Base-by-base conservation (phyloP, 2,329 filamentous ascomycete species). In the Cordyceps cicadae region DNA sequence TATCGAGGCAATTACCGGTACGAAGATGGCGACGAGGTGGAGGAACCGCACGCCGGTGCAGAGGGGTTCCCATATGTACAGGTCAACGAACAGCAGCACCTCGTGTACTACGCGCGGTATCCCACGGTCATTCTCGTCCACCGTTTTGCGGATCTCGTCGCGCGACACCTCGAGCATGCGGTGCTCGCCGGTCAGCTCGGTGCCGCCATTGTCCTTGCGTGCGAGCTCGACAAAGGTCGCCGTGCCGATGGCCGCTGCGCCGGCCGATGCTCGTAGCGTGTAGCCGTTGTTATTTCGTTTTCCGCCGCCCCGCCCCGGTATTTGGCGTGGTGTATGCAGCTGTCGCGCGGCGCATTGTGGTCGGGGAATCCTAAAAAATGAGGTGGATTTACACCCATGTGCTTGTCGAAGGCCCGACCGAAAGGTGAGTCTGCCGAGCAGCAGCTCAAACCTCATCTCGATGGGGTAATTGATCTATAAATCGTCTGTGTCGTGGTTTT, bases 1-100 rank as follows among this genome's bases (percentile, higher is more conserved):
- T 7, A 96, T 84, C 0, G 89, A 82, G 1, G 88, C 71, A 58
- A 99, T 85, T 48, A 99, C 92, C 0, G 94, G 94, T 21, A 97
- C 86, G 70, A 99, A 99, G 60, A 99, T 94, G 62, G 88, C 73
- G 53, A 90, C 84, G 5, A 99, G 79, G 70, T 97, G 90, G 19
- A 97, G 73, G 67, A 99, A 95, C n/a, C 94, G 84, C 52, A 93
- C 73, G 0, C 89, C 90, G 0, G 93, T 99, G 60, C 88, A 92
- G 29, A 97, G 72, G 0, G 94, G 93, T 73, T 99, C 94, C 81
- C 83, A 83, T n/a, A 93, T 74, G 69, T 86, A 90, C 1, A 82
- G 63, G 67, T 96, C 90, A 43, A 94, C 65, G 60, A 88, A 83
- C 34, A 91, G 79, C 62, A 87, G 77, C 32, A 90, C 68, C 14